Conservation (phyloP, 129 eudicot species). For the Escallonia rubra region DNA sequence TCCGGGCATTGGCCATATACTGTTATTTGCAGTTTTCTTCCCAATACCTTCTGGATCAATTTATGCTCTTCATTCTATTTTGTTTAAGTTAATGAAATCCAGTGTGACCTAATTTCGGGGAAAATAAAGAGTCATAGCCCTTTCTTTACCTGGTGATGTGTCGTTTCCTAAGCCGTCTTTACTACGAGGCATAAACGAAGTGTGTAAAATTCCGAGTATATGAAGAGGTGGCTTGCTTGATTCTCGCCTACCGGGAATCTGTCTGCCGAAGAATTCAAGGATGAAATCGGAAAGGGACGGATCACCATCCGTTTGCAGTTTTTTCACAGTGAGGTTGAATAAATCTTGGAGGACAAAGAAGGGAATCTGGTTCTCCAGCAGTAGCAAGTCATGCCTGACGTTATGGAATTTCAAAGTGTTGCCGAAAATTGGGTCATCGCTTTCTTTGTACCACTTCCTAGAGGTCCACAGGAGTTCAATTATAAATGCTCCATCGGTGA, state of each 20-base stretch:
- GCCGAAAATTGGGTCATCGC: neutral
- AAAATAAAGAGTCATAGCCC: no score
- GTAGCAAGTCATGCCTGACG: neutral
- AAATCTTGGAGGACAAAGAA: neutral
- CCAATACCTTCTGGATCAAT: no score
- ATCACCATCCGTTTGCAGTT: no score
- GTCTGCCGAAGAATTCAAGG: neutral
- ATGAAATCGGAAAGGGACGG: neutral
- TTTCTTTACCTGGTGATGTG: no score
- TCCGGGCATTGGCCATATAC: no score
- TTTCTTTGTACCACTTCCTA: neutral
- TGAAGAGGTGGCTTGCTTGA: neutral
- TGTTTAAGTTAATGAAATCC: no score
- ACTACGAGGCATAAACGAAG: neutral
- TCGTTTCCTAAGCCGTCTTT: no score
- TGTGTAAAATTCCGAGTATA: neutral
- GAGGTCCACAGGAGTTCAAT: neutral
- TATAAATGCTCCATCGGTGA: neutral
- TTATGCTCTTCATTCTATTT: no score
- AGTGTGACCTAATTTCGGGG: no score
- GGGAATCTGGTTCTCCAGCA: constrained; percentile 1
- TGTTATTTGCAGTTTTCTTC: no score
- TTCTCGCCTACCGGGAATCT: no score
- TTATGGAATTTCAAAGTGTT: neutral
- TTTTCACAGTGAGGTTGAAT: neutral